Base-by-base conservation (phyloP, 805 yeast species). In the Lipomyces oligophaga region DNA sequence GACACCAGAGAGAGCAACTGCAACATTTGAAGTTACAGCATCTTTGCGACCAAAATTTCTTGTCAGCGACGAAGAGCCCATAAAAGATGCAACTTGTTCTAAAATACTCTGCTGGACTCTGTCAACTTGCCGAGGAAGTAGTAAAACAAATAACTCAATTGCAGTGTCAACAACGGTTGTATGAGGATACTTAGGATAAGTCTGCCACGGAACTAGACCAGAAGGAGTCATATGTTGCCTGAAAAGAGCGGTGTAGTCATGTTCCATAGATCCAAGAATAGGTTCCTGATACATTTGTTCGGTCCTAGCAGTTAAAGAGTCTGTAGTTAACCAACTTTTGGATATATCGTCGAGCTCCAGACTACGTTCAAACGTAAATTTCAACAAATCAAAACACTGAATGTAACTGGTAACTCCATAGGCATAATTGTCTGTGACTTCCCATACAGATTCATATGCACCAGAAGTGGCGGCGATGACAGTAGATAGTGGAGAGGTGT, bases 101-200 rank as follows among this genome's bases (percentile, higher is more conserved):
- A 93, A 65, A n/a, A 93, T 72, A 0, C 97, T 87, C 47, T 83
- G 81, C 60, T 90, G 97, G 43, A 93, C 83, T 52, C 86, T 85
- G 3, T 78, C 66, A 5, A 89, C 78, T 55, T 90, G 74, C 47
- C 73, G 70, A 0, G 94, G 85, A 54, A 90, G 83, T 0, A 83
- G 72, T 6, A 75, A 60, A 4, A 85, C 78, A 60, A 88, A 85
- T 1, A 89, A 71, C 49, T 83, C 87, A 59, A 90, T 79, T 0
- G 96, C 81, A 1, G 76, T 62, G 65, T 90, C 96, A n/a, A 87
- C 75, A 2, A 85, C 66, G 41, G 78, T 68, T 0, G 79, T 76
- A 1, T 72, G 59, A 6, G 61, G 51, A 25, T 71, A 65, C 0
- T 45, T 52, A 10, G 57, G 57, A 5, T 31, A 36, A 4, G 43